Conservation (phyloP, 257 asterid species). For the Scutellaria minor region DNA sequence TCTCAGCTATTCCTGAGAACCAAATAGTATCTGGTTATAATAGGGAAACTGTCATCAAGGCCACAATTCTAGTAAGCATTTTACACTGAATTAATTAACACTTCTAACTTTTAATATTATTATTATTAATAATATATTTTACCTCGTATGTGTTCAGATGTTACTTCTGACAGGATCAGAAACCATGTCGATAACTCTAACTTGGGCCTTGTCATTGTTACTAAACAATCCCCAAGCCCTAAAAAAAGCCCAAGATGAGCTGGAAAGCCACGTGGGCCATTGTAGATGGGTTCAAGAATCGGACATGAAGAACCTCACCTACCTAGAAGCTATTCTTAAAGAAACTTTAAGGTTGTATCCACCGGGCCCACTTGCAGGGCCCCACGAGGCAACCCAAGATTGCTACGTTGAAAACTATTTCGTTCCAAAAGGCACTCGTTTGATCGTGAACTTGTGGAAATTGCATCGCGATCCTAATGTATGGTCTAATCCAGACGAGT, state of each 20-base stretch:
- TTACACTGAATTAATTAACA: background rate
- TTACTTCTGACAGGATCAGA: constrained; percentile 56
- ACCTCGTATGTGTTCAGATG: constrained; percentile 33
- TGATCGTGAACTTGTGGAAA: constrained; percentile 57
- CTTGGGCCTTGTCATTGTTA: constrained; percentile 58
- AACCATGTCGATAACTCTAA: constrained; percentile 56
- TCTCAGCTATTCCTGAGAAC: constrained; percentile 42
- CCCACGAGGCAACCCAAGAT: constrained; percentile 53
- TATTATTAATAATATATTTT: too few species aligned
- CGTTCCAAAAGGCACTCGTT: constrained; percentile 55
- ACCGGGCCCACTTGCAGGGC: constrained; percentile 65
- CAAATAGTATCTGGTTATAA: constrained; percentile 30
- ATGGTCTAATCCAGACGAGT: constrained; percentile 48
- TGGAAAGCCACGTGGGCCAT: constrained; percentile 44
- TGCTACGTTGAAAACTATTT: constrained; percentile 38
- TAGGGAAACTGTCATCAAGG: constrained; percentile 52
- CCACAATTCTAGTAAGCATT: constrained; percentile 50
- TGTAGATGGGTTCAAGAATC: constrained; percentile 55
- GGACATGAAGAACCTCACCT: constrained; percentile 48
- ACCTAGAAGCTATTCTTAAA: constrained; percentile 52
- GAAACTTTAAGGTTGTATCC: constrained; percentile 64
- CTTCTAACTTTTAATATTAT: too few species aligned
- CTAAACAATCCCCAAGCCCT: constrained; percentile 41
- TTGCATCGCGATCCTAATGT: constrained; percentile 54
- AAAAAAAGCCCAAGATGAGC: constrained; percentile 46